These are phyloP conservation scores for Cyclanthera cordifolia DNA, from an alignment of 306 rosid species.

Conservation along the genomic window DNA sequence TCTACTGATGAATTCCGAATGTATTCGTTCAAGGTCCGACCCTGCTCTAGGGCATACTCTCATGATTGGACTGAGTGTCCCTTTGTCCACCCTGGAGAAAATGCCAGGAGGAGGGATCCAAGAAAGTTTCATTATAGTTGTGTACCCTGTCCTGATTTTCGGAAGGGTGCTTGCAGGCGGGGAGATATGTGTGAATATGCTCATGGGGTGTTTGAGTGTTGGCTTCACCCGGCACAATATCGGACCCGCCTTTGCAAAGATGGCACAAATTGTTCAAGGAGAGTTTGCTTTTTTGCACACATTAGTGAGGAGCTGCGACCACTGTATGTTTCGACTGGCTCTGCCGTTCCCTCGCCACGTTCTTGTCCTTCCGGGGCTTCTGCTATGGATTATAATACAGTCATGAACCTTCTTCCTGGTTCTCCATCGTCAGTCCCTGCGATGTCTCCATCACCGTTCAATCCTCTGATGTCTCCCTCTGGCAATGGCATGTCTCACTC, in stretches of 20 bases:
- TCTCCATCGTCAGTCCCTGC: slow-evolving; percentile 80
- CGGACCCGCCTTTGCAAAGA: slow-evolving; percentile 89
- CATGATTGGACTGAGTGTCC: slow-evolving; percentile 99
- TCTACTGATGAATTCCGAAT: slow-evolving; percentile 88
- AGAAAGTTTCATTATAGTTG: slow-evolving; percentile 91
- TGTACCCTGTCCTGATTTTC: slow-evolving; percentile 89
- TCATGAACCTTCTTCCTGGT: slow-evolving; percentile 79
- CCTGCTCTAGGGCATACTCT: slow-evolving; percentile 89
- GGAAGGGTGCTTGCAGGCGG: slow-evolving; percentile 87
- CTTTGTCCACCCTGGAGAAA: slow-evolving; percentile 93
- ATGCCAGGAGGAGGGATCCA: slow-evolving; percentile 95
- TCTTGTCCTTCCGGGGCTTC: slow-evolving; percentile 54
- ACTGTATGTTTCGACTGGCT: slow-evolving; percentile 78
- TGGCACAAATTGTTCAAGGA: slow-evolving; percentile 65
- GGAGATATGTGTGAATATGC: slow-evolving; percentile 98
- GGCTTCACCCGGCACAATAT: slow-evolving; percentile 95
- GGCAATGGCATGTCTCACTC: slow-evolving; percentile 69
- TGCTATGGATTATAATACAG: slow-evolving; percentile 82
- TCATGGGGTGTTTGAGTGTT: slow-evolving; percentile 92
- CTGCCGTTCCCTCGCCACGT: slow-evolving; percentile 88
- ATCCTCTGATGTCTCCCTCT: slow-evolving; percentile 87
- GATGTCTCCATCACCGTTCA: slow-evolving; percentile 76
- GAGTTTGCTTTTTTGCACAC: slow-evolving; percentile 94
- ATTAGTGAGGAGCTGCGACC: slow-evolving; percentile 78
- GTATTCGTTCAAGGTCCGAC: slow-evolving; percentile 94